These are phyloP conservation scores for Sesbania bispinosa DNA, from an alignment of 306 rosid species.

Conservation along the genomic window DNA sequence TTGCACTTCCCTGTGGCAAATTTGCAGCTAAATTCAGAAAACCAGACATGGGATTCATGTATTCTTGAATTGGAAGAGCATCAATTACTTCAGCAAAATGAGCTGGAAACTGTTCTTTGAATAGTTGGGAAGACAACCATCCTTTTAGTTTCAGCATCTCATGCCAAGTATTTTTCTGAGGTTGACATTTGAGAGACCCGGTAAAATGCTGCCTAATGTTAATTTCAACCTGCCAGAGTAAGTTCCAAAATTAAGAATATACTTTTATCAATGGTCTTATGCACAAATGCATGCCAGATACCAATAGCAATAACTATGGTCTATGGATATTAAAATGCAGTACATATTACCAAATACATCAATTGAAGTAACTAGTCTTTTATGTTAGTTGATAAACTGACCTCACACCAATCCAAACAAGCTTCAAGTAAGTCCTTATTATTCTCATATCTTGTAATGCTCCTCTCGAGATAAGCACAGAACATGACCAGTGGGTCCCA, in stretches of 20 bases:
- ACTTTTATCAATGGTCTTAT: not conserved
- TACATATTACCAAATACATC: not conserved
- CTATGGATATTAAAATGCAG: not conserved
- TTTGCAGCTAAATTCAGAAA: constrained; percentile 80
- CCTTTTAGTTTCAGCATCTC: constrained; percentile 83
- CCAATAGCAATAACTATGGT: not conserved
- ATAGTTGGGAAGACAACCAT: constrained; percentile 80
- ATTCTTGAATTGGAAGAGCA: constrained; percentile 83
- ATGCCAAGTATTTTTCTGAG: constrained; percentile 56
- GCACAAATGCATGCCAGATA: too few relatives aligned
- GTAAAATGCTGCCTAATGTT: constrained; percentile 73
- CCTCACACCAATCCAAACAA: constrained; percentile 98
- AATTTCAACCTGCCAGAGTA: constrained; percentile 80
- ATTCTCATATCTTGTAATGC: constrained; percentile 68
- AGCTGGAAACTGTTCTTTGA: constrained; percentile 89
- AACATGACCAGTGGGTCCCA: constrained; percentile 93
- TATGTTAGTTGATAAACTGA: constrained; percentile 45
- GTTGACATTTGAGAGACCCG: constrained; percentile 67
- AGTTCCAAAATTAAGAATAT: constrained; percentile 12
- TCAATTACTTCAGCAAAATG: constrained; percentile 75
- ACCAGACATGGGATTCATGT: constrained; percentile 88
- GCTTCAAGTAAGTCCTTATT: constrained; percentile 58
- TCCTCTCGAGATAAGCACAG: constrained; percentile 74
- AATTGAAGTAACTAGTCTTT: constrained; percentile 10
- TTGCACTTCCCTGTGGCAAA: constrained; percentile 63